Base-by-base conservation (phyloP, 768 basidiomycete species). In the Cyathus striatus region DNA sequence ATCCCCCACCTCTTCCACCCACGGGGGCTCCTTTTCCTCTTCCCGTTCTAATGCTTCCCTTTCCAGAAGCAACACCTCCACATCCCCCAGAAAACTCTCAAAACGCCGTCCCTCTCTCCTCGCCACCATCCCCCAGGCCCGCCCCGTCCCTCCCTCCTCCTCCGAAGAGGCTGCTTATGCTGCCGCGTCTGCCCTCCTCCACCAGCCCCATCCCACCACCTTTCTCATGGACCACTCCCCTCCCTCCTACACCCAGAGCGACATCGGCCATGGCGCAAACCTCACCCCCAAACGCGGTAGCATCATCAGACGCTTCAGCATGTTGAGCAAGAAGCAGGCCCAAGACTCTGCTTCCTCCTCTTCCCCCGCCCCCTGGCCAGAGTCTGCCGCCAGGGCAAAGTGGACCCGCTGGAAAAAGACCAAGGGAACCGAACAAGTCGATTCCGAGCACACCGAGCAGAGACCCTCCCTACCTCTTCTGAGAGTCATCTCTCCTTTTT, bases 271-370 rank as follows among this genome's bases (percentile, higher is more conserved):
- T 24, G 41, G 36, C 13, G n/a, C 36, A 14, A 38, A 41, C 6
- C 17, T 40, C 14, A 35, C 40, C 9, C 18, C 37, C 4, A 41
- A 41, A 16, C 38, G 47, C 3, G 30, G 23, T 3, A 44, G 34
- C 22, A 35, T 49, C 21, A 44, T 49, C 43, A 32, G 43, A 26
- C 42, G 30, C 25, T 37, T 49, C 23, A 49, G 47, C 22, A n/a
- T 44, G 38, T 42, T 42, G 7, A 33, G 24, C 22, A 20, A 23
- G 23, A 17, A 21, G 23, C 13, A 38, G 12, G n/a, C n/a, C n/a
- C n/a, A n/a, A n/a, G n/a, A n/a, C 5, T 6, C 16, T 16, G 23
- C 27, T 10, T 27, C 18, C 4, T n/a, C 23, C 12, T 22, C 42
- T 18, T 10, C 12, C 24, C 30, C 42, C 7, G 21, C 27, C n/a